Base-by-base conservation (phyloP, 2,329 filamentous ascomycete species). In the Colletotrichum filicis region DNA sequence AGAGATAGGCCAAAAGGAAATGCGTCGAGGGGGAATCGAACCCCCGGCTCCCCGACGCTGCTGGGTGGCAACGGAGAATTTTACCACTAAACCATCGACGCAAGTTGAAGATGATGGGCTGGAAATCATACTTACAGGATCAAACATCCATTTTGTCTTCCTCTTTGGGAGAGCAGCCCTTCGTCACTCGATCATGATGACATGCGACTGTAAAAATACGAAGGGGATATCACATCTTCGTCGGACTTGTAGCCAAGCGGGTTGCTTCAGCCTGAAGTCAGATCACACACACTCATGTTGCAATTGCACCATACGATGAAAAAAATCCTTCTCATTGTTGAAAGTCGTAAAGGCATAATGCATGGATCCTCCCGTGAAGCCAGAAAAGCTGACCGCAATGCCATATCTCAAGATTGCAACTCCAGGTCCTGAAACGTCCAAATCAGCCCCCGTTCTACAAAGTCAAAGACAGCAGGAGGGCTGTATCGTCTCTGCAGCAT, bases 321-420 rank as follows among this genome's bases (percentile, higher is more conserved):
- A 26, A 3, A 26, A 56, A 46, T 57, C 37, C 53, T n/a, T 70
- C 28, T 70, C 42, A 19, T 49, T 24, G 32, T 64, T 28, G 55
- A 61, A 46, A 65, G 46, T 65, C 60, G 53, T 46, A 22, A 61
- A 60, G 70, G 46, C 35, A 49, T 60, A 64, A 70, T 70, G 70
- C 70, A 73, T 65, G 42, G 63, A 14, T 52, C 35, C 66, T 55
- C 60, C 46, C 68, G 28, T 52, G 56, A 42, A 65, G 42, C 66
- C 49, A 56, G 35, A 66, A 65, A 73, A 66, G 28, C 66, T 49
- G 52, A 61, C 60, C 71, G 61, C 56, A 37, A 71, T 71, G 71
- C 67, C 42, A 61, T 57, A 37, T 49, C 26, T 65, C 46, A 52
- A 62, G 37, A 5, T 66, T 52, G 66, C 46, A 61, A 61, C 66